phyloP scores from a whole-genome alignment of 176 grass and related monocot genomes.

The Puya raimondii region DNA sequence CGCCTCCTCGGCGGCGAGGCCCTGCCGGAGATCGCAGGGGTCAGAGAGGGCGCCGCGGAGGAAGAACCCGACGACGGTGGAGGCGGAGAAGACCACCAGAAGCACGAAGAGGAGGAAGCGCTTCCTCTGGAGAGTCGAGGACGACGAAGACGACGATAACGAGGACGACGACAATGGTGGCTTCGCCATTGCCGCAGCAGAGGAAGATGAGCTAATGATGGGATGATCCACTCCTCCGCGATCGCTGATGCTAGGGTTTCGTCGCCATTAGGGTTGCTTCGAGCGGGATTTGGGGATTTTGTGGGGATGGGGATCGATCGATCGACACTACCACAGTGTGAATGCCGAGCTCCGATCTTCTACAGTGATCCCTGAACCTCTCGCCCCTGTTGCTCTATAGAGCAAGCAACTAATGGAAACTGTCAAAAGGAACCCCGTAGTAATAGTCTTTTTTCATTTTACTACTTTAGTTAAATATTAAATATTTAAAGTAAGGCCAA shows the following conservation, averaged over 20 bases:
- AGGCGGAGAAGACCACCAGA: slow-evolving; percentile 27
- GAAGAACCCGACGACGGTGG: slow-evolving; percentile 43
- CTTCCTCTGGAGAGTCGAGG: slow-evolving; percentile 8
- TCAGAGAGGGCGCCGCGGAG: slow-evolving; percentile 35
- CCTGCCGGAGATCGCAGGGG: slow-evolving; percentile 22
- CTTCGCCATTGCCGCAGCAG: slow-evolving; percentile 32
- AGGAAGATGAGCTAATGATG: slow-evolving; percentile 3
- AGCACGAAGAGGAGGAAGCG: slow-evolving; percentile 43
- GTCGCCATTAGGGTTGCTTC: neutral
- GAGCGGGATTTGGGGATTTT: too few relatives aligned
- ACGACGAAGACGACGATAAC: slow-evolving; percentile 4
- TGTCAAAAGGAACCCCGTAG: too few relatives aligned
- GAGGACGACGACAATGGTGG: slow-evolving; percentile 4
- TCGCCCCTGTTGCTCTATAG: too few relatives aligned
- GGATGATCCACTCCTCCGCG: neutral
- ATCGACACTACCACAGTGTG: neutral
- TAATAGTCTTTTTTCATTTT: too few relatives aligned
- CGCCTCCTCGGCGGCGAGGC: neutral
- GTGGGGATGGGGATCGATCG: neutral
- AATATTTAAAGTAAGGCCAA: too few relatives aligned
- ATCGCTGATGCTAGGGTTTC: neutral
- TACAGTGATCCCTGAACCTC: too few relatives aligned
- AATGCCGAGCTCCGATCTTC: neutral
- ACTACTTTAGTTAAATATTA: too few relatives aligned
- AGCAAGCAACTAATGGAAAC: too few relatives aligned